Base-by-base conservation (phyloP, 2,329 filamentous ascomycete genomes). In the Tothia fuscella region DNA sequence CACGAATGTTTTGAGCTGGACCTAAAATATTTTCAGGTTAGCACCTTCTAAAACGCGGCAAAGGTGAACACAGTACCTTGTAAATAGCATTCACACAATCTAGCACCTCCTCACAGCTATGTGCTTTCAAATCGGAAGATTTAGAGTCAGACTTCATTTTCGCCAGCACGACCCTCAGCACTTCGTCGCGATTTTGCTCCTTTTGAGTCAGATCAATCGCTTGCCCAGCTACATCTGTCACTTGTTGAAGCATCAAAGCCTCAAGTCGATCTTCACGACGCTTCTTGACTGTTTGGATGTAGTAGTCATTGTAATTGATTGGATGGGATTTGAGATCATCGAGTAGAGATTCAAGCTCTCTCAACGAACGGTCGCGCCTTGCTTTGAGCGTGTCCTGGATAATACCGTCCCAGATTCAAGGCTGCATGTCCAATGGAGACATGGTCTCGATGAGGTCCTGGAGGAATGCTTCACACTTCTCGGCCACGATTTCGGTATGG, bases 261-360 rank as follows among this genome's bases (percentile, higher is more conserved):
- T 12, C 16, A 9, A 7, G 5, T n/a, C 21, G 14, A 14, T 38
- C 22, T 25, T 42, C 16, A 4, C 43, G 38, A 12, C 10, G 34
- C 17, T 41, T 48, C 22, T 62, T 54, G 1, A 71, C 51, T 1
- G 50, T 55, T 12, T 68, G 53, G 0, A 58, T 59, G 20, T 68
- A 70, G 26, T 68, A 56, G 13, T 65, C 54, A 30, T 74, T 72
- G 47, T 76, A 76, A 0, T 71, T 77, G 19, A 41, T 34, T 13
- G 39, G 39, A 7, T 41, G 20, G 2, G 3, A 10, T 25, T 22
- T 7, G 6, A n/a, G 9, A 14, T 41, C 39, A 4, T 41, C 16
- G 6, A 31, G 22, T 20, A 40, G 10, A 4, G 10, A 10, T 5
- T 29, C 17, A 14, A 40, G 37, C 28, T 40, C 37, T 12, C 14